Evolutionary conservation across 148 eudicot genomes (phyloP).

Genomic region (Fallopia convolvulus): DNA sequence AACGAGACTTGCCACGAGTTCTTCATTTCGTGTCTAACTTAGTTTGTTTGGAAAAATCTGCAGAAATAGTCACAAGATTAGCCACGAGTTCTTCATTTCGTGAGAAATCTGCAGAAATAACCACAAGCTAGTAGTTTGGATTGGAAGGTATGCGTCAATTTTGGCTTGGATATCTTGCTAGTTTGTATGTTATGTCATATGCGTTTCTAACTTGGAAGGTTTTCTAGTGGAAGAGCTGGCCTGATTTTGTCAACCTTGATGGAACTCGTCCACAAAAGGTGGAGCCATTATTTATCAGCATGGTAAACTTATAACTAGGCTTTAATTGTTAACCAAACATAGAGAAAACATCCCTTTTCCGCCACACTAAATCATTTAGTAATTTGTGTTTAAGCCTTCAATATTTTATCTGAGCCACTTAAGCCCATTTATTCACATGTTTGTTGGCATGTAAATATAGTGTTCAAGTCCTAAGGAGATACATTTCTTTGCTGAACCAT

Average conservation of each 20-base stretch:
- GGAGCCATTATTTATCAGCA: constrained; percentile 86
- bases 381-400: background rate
- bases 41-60: too few species aligned
- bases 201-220: constrained; percentile 9
- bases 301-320: constrained; percentile 32
- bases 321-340: background rate
- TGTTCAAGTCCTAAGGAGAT: constrained; percentile 75
- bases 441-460: constrained; percentile 66
- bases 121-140: constrained; percentile 67
- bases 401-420: background rate
- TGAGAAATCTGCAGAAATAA: too few species aligned
- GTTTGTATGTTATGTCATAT: background rate
- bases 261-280: constrained; percentile 60
- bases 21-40: too few species aligned
- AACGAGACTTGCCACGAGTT: too few species aligned
- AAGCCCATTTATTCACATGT: background rate
- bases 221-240: constrained; percentile 82
- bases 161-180: background rate
- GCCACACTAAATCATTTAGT: background rate
- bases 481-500: too few species aligned
- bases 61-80: too few species aligned
- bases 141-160: constrained; percentile 52
- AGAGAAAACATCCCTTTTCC: background rate
- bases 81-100: too few species aligned
- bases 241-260: constrained; percentile 77